Base-by-base conservation (phyloP, 2,329 filamentous ascomycete species). In the Coniochaeta ligniaria region DNA sequence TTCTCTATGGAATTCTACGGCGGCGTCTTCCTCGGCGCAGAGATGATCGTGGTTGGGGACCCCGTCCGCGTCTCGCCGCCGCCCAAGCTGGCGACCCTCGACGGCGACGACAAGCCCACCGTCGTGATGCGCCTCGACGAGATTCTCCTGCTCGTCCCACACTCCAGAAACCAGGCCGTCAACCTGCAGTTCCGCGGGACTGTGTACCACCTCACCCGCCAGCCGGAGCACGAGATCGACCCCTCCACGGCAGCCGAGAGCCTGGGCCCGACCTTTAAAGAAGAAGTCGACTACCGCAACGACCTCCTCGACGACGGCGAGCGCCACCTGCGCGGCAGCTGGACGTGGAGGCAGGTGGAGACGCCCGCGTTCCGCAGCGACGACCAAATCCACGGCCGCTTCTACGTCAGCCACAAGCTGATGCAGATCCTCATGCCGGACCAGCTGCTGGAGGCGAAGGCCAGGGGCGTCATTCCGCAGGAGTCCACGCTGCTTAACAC, bases 401-500 rank as follows among this genome's bases (percentile, higher is more conserved):
- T 85, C 71, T 85, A 86, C 71, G 79, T 83, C 17, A 80, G 80
- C n/a, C 72, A 78, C 61, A 75, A 77, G 61, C 73, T 86, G 38
- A 79, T 83, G 70, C 76, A 76, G 17, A 76, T 84, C 60, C 71
- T 84, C 59, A 74, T 80, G 45, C 72, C 73, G 11, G 67, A 66
- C 1, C 3, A 11, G 54, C 26, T 22, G 28, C 54, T 38, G 35
- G n/a, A 35, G 28, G 31, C 54, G 54, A 9, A 38, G 24, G 8
- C 14, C 6, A n/a, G 24, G 9, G 9, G 47, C 22, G 47, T 22
- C n/a, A 22, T 52, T 2, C 47, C 43, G n/a, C 43, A 47, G 43
- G 43, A 47, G 24, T 52, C 47, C 24, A 28, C 26, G 47, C 47
- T 52, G 47, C 43, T 47, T 2, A 52, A 52, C 47, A 52, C 47